Conservation (phyloP, 257 asterid genomes). For the Primulina tabacum region DNA sequence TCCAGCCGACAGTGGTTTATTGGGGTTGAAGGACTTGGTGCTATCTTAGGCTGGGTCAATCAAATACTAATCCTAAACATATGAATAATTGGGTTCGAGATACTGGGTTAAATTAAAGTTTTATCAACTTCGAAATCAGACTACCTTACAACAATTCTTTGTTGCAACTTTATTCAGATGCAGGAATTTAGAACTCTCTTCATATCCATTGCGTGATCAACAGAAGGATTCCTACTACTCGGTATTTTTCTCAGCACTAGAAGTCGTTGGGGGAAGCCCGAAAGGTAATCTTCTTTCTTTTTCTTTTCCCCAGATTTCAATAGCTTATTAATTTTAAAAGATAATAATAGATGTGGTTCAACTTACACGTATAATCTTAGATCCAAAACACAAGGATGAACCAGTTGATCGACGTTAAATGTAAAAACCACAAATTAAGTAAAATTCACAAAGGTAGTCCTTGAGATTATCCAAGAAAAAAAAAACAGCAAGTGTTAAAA, state of each 20-base stretch:
- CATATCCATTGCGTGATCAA: too few relatives aligned
- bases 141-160: too few relatives aligned
- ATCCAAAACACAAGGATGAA: neutral
- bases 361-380: neutral
- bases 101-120: neutral
- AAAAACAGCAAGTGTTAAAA: neutral
- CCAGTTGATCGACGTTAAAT: neutral
- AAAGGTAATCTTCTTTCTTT: neutral
- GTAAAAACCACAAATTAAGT: neutral
- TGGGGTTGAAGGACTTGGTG: neutral
- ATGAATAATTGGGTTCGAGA: neutral
- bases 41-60: neutral
- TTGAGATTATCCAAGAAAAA: constrained; percentile 6
- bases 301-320: neutral
- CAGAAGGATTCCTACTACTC: too few relatives aligned
- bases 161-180: too few relatives aligned
- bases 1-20: neutral
- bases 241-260: neutral
- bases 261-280: neutral
- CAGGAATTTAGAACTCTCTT: too few relatives aligned
- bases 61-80: neutral
- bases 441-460: constrained; percentile 10
- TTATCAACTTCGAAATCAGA: too few relatives aligned
- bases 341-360: too few relatives aligned
- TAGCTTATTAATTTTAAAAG: too few relatives aligned